These are phyloP conservation scores for Corymbia citriodora DNA, from an alignment of 441 rosid species.

Conservation along the genomic window DNA sequence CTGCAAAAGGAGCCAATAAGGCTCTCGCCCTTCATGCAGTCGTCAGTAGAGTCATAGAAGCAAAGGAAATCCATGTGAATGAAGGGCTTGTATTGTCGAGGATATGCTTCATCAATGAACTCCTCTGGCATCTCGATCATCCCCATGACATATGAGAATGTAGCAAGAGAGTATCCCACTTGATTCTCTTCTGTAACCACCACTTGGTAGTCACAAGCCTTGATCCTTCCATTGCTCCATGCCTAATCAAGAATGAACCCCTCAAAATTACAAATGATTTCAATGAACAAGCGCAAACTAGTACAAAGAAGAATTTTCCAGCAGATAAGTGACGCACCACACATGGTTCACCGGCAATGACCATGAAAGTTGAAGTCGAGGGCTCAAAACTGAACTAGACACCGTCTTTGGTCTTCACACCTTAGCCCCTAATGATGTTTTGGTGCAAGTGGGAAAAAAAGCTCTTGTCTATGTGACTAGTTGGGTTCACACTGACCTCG, in stretches of 20 bases:
- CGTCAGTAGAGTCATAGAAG: neutral
- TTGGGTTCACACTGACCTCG: slow-evolving; percentile 27
- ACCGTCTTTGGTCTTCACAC: slow-evolving; percentile 37
- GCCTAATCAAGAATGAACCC: neutral
- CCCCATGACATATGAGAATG: slow-evolving; percentile 1
- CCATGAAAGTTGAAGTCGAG: slow-evolving; percentile 37
- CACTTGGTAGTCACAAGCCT: slow-evolving; percentile 1
- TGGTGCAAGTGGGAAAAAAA: slow-evolving; percentile 56
- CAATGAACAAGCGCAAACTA: neutral
- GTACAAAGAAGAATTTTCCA: neutral
- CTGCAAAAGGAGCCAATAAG: neutral
- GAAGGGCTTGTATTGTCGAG: neutral
- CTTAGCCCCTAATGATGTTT: slow-evolving; percentile 43
- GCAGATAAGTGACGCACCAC: slow-evolving; percentile 29
- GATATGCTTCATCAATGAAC: neutral
- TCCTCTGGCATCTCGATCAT: neutral
- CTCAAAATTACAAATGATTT: neutral
- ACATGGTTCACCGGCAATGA: slow-evolving; percentile 51
- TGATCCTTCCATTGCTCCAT: slow-evolving; percentile 10
- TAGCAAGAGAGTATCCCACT: neutral
- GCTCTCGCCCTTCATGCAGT: neutral
- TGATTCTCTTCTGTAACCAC: neutral
- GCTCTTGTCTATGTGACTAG: slow-evolving; percentile 48
- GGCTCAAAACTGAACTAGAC: slow-evolving; percentile 38
- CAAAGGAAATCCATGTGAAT: neutral